phyloP scores from a whole-genome alignment of 441 rosid genomes.

The Capsella rubella region DNA sequence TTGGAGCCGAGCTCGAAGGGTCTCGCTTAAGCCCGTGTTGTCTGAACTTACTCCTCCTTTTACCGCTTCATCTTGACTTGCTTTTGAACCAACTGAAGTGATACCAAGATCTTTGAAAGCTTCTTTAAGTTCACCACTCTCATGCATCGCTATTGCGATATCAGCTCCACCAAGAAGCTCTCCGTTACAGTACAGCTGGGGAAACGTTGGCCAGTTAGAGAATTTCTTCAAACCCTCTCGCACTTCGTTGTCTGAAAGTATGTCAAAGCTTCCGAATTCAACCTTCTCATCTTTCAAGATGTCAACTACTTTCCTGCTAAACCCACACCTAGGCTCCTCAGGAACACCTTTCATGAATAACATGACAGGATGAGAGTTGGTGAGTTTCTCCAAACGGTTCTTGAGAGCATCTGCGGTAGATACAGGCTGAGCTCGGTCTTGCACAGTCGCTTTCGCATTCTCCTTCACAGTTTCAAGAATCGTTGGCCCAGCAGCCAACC shows the following conservation, averaged over 20 bases:
- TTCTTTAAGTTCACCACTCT: slow-evolving; percentile 84
- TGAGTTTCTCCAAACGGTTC: slow-evolving; percentile 64
- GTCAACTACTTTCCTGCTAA: slow-evolving; percentile 79
- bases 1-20: slow-evolving; percentile 54
- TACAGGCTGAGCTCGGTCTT: slow-evolving; percentile 50
- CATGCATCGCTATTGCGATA: slow-evolving; percentile 85
- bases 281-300: slow-evolving; percentile 80
- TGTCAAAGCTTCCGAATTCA: slow-evolving; percentile 82
- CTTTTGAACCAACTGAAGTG: slow-evolving; percentile 41
- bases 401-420: slow-evolving; percentile 48
- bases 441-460: slow-evolving; percentile 60
- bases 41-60: slow-evolving; percentile 56
- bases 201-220: slow-evolving; percentile 98
- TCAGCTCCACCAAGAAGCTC: slow-evolving; percentile 97
- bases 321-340: slow-evolving; percentile 91
- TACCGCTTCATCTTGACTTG: slow-evolving; percentile 29
- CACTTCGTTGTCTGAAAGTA: slow-evolving; percentile 71
- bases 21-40: slow-evolving; percentile 63
- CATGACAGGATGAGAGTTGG: slow-evolving; percentile 78
- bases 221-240: slow-evolving; percentile 92
- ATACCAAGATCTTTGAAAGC: slow-evolving; percentile 72
- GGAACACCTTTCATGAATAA: slow-evolving; percentile 92
- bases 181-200: slow-evolving; percentile 92
- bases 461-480: slow-evolving; percentile 79
- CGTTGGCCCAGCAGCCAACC: slow-evolving; percentile 87